phyloP scores from a whole-genome alignment of 176 grass and related monocot species.

The Carex littledalei region DNA sequence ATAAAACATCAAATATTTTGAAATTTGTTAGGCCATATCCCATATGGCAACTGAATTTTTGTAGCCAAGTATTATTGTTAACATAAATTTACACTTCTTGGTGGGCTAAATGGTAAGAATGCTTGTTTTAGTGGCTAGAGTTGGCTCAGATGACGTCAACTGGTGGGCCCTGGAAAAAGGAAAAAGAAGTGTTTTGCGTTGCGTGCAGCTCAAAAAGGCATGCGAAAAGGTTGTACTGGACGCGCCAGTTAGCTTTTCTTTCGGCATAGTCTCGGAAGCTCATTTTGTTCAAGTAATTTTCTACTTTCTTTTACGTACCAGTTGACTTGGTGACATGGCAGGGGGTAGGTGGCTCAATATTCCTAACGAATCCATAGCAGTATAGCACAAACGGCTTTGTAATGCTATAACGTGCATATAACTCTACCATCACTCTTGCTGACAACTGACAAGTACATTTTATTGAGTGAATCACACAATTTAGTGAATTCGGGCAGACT shows the following conservation, averaged over 20 bases:
- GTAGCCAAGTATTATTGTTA: background rate
- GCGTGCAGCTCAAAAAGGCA: slow-evolving; percentile 9
- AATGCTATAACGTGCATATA: too few relatives aligned
- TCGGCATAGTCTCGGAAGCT: background rate
- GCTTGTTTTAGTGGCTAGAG: background rate
- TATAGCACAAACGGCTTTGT: too few relatives aligned
- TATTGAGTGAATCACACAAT: background rate
- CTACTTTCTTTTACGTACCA: background rate
- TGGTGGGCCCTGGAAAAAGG: background rate
- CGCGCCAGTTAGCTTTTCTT: background rate
- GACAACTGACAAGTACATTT: background rate
- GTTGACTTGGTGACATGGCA: background rate
- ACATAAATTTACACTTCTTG: background rate
- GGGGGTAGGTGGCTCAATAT: too few relatives aligned
- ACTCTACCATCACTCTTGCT: background rate
- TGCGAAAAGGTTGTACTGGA: slow-evolving; percentile 5
- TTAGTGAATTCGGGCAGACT: background rate
- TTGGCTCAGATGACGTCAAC: background rate
- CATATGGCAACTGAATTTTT: background rate
- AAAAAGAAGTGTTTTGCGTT: slow-evolving; percentile 14
- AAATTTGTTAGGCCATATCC: background rate
- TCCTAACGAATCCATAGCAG: too few relatives aligned
- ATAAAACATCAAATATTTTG: background rate
- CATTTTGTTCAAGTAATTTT: background rate
- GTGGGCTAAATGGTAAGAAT: background rate